phyloP scores from a whole-genome alignment of 257 asterid species.

The Solanum ossicruentum region DNA sequence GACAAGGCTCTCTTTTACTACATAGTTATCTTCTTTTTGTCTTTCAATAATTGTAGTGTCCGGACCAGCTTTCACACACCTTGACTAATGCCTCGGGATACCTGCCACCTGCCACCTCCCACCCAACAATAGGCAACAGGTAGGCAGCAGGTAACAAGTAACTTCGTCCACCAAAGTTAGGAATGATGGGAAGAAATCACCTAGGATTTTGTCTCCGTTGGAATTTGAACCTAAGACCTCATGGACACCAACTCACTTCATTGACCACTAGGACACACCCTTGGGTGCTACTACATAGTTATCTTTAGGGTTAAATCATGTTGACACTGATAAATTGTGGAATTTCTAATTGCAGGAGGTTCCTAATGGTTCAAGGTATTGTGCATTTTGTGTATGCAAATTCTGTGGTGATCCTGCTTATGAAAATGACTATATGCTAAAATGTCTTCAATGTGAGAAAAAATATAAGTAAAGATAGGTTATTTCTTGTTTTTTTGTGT shows the following conservation, averaged over 20 bases:
- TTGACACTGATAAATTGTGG: background rate
- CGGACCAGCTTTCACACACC: no score
- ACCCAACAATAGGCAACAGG: no score
- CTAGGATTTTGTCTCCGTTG: no score
- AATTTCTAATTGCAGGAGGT: constrained; percentile 13
- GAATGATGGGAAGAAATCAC: no score
- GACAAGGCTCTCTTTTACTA: background rate
- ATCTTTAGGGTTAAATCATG: background rate
- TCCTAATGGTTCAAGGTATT: constrained; percentile 25
- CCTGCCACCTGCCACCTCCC: no score
- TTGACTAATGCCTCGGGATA: no score
- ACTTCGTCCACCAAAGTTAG: no score
- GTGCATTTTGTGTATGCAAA: constrained; percentile 29
- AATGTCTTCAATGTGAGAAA: constrained; percentile 43
- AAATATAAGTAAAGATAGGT: constrained; percentile 14
- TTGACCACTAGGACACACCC: no score
- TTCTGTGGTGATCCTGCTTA: constrained; percentile 15
- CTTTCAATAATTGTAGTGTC: no score
- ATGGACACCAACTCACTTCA: no score
- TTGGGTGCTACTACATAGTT: background rate
- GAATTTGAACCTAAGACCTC: no score
- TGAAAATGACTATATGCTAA: constrained; percentile 5
- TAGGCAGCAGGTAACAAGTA: no score
- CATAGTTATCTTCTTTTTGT: background rate
- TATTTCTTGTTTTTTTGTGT: background rate